A percentile compares a stretch with the other conserved stretches of the same genome.
Conservation (phyloP, 257 asterid genomes). For the Solanum etuberosum region DNA sequence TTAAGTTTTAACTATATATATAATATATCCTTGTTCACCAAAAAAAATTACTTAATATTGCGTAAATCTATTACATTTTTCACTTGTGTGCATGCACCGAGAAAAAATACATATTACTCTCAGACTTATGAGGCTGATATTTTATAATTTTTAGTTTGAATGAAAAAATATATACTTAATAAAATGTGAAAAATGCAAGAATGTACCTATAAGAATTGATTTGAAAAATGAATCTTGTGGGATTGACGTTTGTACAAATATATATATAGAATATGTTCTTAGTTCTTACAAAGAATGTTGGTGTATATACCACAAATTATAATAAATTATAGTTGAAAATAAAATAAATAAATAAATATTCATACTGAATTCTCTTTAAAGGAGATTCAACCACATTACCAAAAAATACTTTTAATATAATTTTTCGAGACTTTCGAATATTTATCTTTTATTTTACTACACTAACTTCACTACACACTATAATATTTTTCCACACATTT, state of each 20-base stretch:
- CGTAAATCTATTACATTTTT: too few relatives aligned
- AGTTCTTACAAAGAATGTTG: background rate
- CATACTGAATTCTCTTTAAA: background rate
- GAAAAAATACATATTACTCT: background rate
- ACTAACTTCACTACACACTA: background rate
- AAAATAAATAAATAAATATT: too few relatives aligned
- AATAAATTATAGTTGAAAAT: too few relatives aligned
- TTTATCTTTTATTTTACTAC: background rate
- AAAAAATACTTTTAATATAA: background rate
- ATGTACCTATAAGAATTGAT: background rate
- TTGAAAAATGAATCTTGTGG: background rate
- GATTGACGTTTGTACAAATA: background rate
- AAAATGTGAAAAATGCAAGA: background rate
- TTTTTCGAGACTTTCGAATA: background rate
- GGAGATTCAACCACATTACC: background rate
- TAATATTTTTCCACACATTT: background rate
- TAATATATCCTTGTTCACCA: too few relatives aligned
- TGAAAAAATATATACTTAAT: background rate
- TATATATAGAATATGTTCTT: background rate
- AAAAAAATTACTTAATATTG: background rate
- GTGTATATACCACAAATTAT: too few relatives aligned
- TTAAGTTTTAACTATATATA: too few relatives aligned
- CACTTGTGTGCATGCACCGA: background rate
- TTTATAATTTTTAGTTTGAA: too few relatives aligned
- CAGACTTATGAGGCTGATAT: background rate